Evolutionary conservation across 371 early-diverging fungal genomes (phyloP), one percentile per base, ranked within the genome.

Genomic region (Mortierella sp.): DNA sequence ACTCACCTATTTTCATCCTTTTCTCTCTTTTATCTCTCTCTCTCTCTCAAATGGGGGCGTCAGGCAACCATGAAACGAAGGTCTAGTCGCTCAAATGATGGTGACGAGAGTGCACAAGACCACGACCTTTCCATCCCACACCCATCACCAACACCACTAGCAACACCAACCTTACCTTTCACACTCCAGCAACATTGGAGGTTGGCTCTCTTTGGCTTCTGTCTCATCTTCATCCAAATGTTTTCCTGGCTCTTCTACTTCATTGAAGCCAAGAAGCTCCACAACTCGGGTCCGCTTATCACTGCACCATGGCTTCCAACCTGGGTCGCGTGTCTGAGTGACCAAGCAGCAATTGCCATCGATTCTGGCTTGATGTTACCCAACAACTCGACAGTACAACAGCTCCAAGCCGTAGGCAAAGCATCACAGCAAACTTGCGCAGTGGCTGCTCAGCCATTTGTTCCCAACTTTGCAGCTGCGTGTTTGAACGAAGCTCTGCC

Each of bases 111-210:
- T 34, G 34, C 34, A 34, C 34, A 34, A 34, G 34, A 34, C 34
- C 34, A 34, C 34, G 34, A 34, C 34, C 4, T 34, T 10, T 10
- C 34, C 34, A 34, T 4, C 10, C 34, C 34, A 34, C 34, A 34
- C 4, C 7, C 7, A 49, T 27, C 50, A 24, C 50, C 13, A 9
- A 25, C 50, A 3, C 28, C 17, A 24, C 29, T 28, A 28, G 28
- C 1, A 25, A 45, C 34, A 34, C 34, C 4, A 34, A n/a, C n/a
- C 13, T 8, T 34, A 7, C 34, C 34, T 34, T 34, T 4, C n/a
- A n/a, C n/a, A n/a, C 57, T 74, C 19, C 60, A 64, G 41, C 60
- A 76, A 17, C 77, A 76, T 41, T 76, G 77, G 69, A 64, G 77
- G 7, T 55, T 69, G 0, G 77, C 69, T 24, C 27, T 65, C 8